Conservation (phyloP, 2,329 filamentous ascomycete species). For the Dothistroma septosporum region DNA sequence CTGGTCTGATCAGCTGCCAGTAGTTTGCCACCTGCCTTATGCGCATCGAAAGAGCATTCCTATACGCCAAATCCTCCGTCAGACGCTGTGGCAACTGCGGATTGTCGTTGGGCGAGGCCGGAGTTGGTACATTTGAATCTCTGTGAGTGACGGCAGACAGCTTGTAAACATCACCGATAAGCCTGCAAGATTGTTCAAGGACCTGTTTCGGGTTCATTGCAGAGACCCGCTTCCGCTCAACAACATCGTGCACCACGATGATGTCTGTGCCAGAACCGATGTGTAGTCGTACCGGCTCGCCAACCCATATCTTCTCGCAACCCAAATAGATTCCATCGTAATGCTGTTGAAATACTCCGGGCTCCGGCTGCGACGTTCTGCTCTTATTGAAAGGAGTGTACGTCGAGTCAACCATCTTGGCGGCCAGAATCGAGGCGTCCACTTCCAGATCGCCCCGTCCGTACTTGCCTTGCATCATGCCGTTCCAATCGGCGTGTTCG, state of each 20-base stretch:
- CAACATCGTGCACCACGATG: conserved; percentile 45
- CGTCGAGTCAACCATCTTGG: conserved; percentile 52
- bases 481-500: conserved; percentile 51
- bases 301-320: conserved; percentile 57
- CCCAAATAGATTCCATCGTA: conserved; percentile 56
- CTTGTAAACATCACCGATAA: conserved; percentile 52
- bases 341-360: conserved; percentile 40
- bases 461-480: conserved; percentile 38
- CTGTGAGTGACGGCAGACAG: conserved; percentile 41
- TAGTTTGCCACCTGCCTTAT: conserved; percentile 35
- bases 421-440: conserved; percentile 56
- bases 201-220: conserved; percentile 24
- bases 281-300: conserved; percentile 54
- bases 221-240: conserved; percentile 37
- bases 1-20: conserved; percentile 41
- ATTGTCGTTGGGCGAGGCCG: conserved; percentile 33
- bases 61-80: conserved; percentile 49
- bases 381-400: conserved; percentile 52
- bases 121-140: conserved; percentile 34
- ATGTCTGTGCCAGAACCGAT: conserved; percentile 45
- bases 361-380: conserved; percentile 37
- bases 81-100: conserved; percentile 49
- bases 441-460: conserved; percentile 51
- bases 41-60: conserved; percentile 44
- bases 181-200: conserved; percentile 30